Evolutionary conservation across 331 rosid species (phyloP), one percentile per base, ranked within the genome.

Genomic region (Ulmus americana): DNA sequence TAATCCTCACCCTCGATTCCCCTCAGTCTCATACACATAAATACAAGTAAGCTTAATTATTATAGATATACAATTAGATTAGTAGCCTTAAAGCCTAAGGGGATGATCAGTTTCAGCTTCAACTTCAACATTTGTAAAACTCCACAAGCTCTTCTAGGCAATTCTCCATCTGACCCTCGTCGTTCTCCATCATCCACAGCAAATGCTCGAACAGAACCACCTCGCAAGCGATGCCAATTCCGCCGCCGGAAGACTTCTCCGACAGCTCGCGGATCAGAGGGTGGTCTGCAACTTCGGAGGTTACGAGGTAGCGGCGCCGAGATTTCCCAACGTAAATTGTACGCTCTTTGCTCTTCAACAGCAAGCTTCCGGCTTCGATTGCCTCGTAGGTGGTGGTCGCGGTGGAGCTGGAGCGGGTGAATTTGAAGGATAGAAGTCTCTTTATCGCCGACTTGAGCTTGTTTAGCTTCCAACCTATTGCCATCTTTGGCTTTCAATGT

Each of bases 181-280:
- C 71, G 69, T 87, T 83, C 50, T 88, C 86, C 13, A 91, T 87
- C 94, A 91, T 88, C 97, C 97, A 91, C 46, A 91, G 59, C 78
- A 91, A 70, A 77, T 91, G 97, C 71, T 91, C 96, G 11, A 91
- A 91, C 82, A 91, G 67, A 55, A 91, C 97, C 52, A 91, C 96
- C 76, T 91, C 96, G 58, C 97, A 88, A 0, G 87, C 68, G 18
- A 86, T 58, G 8, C 39, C 45, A 1, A 59, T 52, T 9, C 46
- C 46, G 9, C 62, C 61, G 12, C 50, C 59, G 3, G 52, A 53
- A 6, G 95, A 84, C 74, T 70, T 79, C 52, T 81, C 97, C 9
- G 88, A 82, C 1, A 91, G 83, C 67, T 88, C 95, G 67, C 74
- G 96, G 65, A 91, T 84, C 55, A 91, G 74, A 0, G 95, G 97